phyloP scores from a whole-genome alignment of 768 basidiomycete genomes.

The Auriculariales sp. region DNA sequence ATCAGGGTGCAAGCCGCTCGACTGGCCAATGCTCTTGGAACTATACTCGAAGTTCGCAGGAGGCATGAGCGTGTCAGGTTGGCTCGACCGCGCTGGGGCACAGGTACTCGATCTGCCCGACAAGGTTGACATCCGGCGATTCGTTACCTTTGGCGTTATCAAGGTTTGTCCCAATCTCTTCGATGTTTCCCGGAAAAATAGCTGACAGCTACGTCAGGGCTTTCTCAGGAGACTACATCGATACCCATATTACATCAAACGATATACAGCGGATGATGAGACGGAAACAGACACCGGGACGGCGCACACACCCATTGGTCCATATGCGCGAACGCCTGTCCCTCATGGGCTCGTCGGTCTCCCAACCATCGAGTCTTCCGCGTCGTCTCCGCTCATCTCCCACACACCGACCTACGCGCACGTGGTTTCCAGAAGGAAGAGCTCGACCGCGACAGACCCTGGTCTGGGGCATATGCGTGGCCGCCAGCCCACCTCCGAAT shows the following conservation, averaged over 20 bases:
- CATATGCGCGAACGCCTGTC: background rate
- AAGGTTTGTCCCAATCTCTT: conserved; percentile 53
- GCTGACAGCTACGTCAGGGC: conserved; percentile 30
- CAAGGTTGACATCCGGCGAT: conserved; percentile 85
- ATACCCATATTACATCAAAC: conserved; percentile 62
- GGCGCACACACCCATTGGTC: background rate
- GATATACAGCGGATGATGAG: conserved; percentile 15
- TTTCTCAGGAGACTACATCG: conserved; percentile 87
- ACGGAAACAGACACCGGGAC: conserved; percentile 2
- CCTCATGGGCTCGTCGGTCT: conserved; percentile 1
- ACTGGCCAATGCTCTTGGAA: conserved; percentile 78
- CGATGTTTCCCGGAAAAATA: background rate
- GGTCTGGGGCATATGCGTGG: background rate
- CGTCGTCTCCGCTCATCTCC: background rate
- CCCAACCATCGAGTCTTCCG: conserved; percentile 4
- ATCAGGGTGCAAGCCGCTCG: conserved; percentile 40
- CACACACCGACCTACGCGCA: background rate
- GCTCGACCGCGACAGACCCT: background rate
- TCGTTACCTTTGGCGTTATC: conserved; percentile 93
- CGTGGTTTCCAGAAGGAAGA: background rate
- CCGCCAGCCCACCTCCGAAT: background rate
- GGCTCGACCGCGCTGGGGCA: conserved; percentile 71
- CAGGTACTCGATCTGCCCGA: conserved; percentile 25
- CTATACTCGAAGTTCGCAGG: conserved; percentile 79
- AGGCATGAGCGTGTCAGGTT: conserved; percentile 70